These are phyloP conservation scores for Setaria viridis DNA, from an alignment of 202 grass and related monocot genomes.

Conservation along the genomic window DNA sequence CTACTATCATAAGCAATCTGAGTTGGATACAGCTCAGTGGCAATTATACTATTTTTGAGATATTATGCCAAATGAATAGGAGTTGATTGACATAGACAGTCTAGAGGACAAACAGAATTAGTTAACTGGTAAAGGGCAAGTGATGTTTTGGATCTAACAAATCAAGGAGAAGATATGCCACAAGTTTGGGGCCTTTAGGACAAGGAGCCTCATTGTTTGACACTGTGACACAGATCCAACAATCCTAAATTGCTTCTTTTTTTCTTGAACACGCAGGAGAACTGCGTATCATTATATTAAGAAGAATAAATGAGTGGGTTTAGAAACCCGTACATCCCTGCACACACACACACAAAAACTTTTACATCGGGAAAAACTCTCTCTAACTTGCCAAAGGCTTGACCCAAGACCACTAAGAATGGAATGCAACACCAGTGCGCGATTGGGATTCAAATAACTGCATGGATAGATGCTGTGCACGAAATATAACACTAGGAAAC, in stretches of 20 bases:
- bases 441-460: constrained; percentile 1
- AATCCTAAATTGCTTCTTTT: neutral
- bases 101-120: neutral
- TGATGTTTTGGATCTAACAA: constrained; percentile 21
- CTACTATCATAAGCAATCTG: neutral
- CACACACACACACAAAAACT: too few species aligned
- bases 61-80: neutral
- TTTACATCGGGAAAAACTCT: too few species aligned
- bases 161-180: constrained; percentile 33
- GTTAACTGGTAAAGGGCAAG: constrained; percentile 16
- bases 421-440: neutral
- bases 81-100: neutral
- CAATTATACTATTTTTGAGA: constrained; percentile 9
- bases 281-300: too few species aligned
- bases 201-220: neutral
- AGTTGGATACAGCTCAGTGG: constrained; percentile 1
- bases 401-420: too few species aligned
- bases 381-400: too few species aligned
- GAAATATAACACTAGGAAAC: neutral
- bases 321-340: too few species aligned
- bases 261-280: too few species aligned
- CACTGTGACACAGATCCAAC: neutral
- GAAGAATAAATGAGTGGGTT: too few species aligned
- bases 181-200: neutral
- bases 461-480: neutral